These are phyloP conservation scores for Blepharisma undulans DNA, from an alignment of 169 alveolate species.

Conservation along the genomic window DNA sequence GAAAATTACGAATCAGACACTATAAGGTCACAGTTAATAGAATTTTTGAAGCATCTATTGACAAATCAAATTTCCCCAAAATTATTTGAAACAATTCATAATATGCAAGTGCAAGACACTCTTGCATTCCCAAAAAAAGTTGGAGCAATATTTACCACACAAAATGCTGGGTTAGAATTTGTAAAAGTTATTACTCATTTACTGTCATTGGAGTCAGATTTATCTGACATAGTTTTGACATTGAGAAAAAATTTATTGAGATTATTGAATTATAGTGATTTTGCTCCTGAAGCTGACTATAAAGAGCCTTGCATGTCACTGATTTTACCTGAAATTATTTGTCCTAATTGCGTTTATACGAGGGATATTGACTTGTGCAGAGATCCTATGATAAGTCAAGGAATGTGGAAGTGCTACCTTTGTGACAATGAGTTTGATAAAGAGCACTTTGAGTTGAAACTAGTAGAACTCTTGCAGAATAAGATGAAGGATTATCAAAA, in stretches of 20 bases:
- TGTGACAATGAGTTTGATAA: constrained; percentile 55
- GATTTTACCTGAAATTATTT: constrained; percentile 78
- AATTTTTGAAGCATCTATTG: constrained; percentile 38
- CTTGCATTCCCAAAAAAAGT: constrained; percentile 74
- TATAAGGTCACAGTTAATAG: constrained; percentile 28
- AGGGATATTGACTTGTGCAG: constrained; percentile 81
- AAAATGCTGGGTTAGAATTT: constrained; percentile 72
- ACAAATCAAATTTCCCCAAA: constrained; percentile 51
- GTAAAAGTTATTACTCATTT: constrained; percentile 73
- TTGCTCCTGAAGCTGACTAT: constrained; percentile 67
- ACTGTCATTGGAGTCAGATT: constrained; percentile 68
- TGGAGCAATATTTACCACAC: constrained; percentile 61
- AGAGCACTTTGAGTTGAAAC: constrained; percentile 66
- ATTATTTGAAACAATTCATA: not conserved
- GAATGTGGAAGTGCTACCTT: constrained; percentile 71
- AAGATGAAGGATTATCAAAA: constrained; percentile 67
- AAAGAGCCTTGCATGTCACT: constrained; percentile 77
- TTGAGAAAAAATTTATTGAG: constrained; percentile 72
- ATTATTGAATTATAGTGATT: constrained; percentile 71
- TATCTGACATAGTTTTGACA: constrained; percentile 51
- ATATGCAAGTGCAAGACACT: constrained; percentile 36
- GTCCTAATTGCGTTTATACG: constrained; percentile 68
- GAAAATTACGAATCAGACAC: constrained; percentile 48
- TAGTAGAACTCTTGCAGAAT: constrained; percentile 68
- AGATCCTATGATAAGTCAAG: constrained; percentile 52